Conservation (phyloP, 176 grass and related monocot species). For the Carex parvula region DNA sequence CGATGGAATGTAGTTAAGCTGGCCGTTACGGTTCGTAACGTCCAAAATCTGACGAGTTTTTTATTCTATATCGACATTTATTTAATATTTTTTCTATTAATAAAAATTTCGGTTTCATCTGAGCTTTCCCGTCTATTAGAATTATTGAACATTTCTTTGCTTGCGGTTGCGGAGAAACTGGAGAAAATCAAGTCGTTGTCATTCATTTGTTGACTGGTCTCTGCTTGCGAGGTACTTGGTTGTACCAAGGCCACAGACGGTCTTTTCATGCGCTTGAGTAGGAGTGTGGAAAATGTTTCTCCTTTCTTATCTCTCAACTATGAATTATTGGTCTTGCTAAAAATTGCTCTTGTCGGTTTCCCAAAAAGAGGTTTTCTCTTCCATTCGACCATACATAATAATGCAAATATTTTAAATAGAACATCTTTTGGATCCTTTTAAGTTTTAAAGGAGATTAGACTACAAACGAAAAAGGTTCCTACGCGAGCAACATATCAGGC, state of each 20-base stretch:
- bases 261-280: slow-evolving; percentile 22
- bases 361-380: slow-evolving; percentile 2
- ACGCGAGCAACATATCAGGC: too few species aligned
- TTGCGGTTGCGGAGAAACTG: background rate
- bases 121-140: too few species aligned
- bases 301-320: background rate
- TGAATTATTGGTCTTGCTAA: background rate
- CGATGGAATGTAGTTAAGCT: too few species aligned
- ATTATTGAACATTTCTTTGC: background rate
- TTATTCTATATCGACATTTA: too few species aligned
- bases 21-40: too few species aligned
- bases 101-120: too few species aligned
- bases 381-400: background rate
- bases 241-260: slow-evolving; percentile 3
- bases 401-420: background rate
- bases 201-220: slow-evolving; percentile 14
- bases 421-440: background rate
- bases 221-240: background rate
- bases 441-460: too few species aligned
- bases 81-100: too few species aligned
- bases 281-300: background rate
- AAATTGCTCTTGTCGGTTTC: background rate
- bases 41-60: too few species aligned
- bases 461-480: too few species aligned
- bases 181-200: background rate